Conservation (phyloP, 352 stramenopile species). For the Phytophthora fragariaefolia region DNA sequence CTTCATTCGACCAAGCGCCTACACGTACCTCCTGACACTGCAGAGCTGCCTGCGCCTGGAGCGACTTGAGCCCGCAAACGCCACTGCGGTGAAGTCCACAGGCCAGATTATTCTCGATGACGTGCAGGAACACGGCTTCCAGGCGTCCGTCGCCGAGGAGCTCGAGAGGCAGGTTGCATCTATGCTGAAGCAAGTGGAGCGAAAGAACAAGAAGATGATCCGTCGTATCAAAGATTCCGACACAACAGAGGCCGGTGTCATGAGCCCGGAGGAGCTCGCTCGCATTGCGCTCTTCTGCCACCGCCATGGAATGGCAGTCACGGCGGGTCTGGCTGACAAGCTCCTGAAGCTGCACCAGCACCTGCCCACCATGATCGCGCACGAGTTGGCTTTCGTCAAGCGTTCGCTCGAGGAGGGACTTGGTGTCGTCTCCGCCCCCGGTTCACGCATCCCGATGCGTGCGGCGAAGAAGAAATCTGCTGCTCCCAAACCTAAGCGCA, state of each 20-base stretch:
- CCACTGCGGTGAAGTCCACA: conserved; percentile 35
- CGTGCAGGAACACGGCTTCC: conserved; percentile 60
- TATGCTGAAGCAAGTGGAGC: conserved; percentile 31
- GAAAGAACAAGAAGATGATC: conserved; percentile 21
- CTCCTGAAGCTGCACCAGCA: conserved; percentile 51
- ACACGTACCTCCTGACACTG: conserved; percentile 76
- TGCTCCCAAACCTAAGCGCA: conserved; percentile 21
- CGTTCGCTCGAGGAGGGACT: conserved; percentile 38
- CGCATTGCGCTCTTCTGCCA: conserved; percentile 66
- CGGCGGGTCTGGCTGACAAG: conserved; percentile 40
- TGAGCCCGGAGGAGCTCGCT: conserved; percentile 56
- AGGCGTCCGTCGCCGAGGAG: conserved; percentile 28
- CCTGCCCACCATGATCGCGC: conserved; percentile 43
- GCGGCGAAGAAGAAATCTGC: conserved; percentile 21
- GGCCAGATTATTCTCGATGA: conserved; percentile 63
- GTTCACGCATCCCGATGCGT: conserved; percentile 13
- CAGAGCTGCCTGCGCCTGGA: conserved; percentile 64
- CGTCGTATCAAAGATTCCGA: conserved; percentile 27
- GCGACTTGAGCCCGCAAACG: conserved; percentile 47
- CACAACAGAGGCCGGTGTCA: conserved; percentile 4
- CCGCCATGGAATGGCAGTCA: conserved; percentile 54
- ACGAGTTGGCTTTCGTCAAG: conserved; percentile 59
- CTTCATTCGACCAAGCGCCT: conserved; percentile 79
- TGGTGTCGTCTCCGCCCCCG: conserved; percentile 22
- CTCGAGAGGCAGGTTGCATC: conserved; percentile 37